phyloP scores from a whole-genome alignment of 2,329 filamentous ascomycete species.

The Hypoxylon sp. region DNA sequence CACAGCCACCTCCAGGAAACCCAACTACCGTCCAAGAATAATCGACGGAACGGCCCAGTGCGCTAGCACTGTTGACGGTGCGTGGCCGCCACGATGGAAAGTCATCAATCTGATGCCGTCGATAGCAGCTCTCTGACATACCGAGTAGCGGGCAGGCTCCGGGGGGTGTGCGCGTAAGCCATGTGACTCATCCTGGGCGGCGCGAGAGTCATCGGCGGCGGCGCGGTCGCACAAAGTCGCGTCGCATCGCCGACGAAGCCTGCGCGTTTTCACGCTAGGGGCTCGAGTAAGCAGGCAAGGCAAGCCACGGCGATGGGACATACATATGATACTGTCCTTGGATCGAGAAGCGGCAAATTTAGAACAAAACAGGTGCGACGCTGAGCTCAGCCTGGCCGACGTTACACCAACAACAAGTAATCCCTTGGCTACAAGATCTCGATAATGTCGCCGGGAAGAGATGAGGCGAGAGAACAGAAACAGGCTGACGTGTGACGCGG shows the following conservation, averaged over 20 bases:
- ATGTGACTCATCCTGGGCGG: slow-evolving; percentile 25
- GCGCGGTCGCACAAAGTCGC: slow-evolving; percentile 9
- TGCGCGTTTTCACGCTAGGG: no score
- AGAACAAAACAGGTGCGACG: slow-evolving; percentile 9
- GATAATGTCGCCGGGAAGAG: slow-evolving; percentile 14
- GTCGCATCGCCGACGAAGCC: slow-evolving; percentile 9
- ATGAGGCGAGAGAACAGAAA: slow-evolving; percentile 22
- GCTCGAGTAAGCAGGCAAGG: background rate
- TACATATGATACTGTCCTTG: no score
- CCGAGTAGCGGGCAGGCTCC: slow-evolving; percentile 1
- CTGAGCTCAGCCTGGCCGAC: slow-evolving; percentile 3
- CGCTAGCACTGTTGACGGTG: slow-evolving; percentile 29
- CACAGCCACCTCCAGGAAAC: slow-evolving; percentile 37
- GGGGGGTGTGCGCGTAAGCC: slow-evolving; percentile 18
- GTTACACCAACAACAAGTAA: slow-evolving; percentile 16
- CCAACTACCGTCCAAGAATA: slow-evolving; percentile 3
- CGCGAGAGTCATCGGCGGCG: background rate
- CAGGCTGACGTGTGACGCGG: slow-evolving; percentile 32
- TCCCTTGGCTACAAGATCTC: slow-evolving; percentile 23
- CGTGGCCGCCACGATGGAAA: background rate
- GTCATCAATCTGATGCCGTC: slow-evolving; percentile 8
- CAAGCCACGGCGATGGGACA: background rate
- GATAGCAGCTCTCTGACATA: background rate
- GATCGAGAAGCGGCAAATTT: no score
- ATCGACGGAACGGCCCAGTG: slow-evolving; percentile 27